These are phyloP conservation scores for Phoenix dactylifera DNA, from an alignment of 176 grass and related monocot species.

Conservation along the genomic window DNA sequence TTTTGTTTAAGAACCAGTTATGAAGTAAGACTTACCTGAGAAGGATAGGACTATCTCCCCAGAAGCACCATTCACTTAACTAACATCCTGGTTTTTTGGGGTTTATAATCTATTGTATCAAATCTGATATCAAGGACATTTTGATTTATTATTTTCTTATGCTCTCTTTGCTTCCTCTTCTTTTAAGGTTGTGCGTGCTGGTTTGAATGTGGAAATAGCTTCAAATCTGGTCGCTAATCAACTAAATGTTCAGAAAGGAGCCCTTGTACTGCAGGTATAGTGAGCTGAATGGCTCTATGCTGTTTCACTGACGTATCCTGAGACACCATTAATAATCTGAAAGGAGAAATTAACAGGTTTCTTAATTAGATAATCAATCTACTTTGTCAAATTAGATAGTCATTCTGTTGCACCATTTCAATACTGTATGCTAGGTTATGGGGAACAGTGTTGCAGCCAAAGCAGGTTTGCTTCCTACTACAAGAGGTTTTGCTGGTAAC, in stretches of 20 bases:
- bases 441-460: slow-evolving; percentile 52
- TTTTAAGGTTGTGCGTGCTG: slow-evolving; percentile 56
- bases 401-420: neutral
- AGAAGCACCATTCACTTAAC: too few relatives aligned
- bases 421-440: slow-evolving; percentile 33
- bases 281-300: neutral
- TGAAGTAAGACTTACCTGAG: too few relatives aligned
- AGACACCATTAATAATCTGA: neutral
- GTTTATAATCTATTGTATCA: too few relatives aligned
- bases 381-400: too few relatives aligned
- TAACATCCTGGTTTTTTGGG: too few relatives aligned
- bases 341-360: too few relatives aligned
- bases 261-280: slow-evolving; percentile 68
- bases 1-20: too few relatives aligned
- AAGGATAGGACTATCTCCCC: too few relatives aligned
- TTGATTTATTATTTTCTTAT: neutral
- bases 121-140: too few relatives aligned
- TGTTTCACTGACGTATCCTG: slow-evolving; percentile 1
- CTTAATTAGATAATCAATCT: too few relatives aligned
- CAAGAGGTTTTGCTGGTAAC: slow-evolving; percentile 73
- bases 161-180: slow-evolving; percentile 6
- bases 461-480: slow-evolving; percentile 56
- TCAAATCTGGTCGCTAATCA: slow-evolving; percentile 79
- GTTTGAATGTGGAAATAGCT: slow-evolving; percentile 83
- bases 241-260: slow-evolving; percentile 79